Conservation (phyloP, 345 rosid species). For the Microthlaspi erraticum region DNA sequence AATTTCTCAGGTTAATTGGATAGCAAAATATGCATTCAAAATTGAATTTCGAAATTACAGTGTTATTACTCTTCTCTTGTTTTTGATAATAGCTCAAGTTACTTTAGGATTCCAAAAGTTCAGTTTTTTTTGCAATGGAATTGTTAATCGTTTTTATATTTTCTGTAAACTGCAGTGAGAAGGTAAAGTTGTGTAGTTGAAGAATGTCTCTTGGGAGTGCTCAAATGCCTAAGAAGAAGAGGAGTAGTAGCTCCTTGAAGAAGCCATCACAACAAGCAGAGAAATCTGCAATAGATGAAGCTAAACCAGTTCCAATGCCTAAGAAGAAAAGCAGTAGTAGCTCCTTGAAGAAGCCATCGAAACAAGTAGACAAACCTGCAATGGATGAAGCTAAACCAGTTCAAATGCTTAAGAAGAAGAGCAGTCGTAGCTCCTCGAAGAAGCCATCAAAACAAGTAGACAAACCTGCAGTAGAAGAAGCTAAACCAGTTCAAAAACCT, state of each 20-base stretch:
- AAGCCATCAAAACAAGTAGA: conserved; percentile 23
- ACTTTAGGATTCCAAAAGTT: neutral
- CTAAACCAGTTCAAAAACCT: conserved; percentile 33
- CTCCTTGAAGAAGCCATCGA: conserved; percentile 1
- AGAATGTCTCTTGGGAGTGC: conserved; percentile 8
- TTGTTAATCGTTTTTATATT: neutral
- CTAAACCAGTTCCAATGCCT: conserved; percentile 31
- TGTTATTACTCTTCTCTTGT: neutral
- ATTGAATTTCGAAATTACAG: neutral
- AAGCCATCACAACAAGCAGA: conserved; percentile 6
- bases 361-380: conserved; percentile 1
- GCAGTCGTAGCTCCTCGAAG: conserved; percentile 32
- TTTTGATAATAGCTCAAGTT: neutral
- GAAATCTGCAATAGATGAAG: neutral
- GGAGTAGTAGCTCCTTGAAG: neutral
- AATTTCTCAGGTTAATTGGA: neutral
- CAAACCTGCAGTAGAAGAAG: conserved; percentile 19
- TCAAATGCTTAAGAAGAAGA: conserved; percentile 46
- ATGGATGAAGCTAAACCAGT: conserved; percentile 21
- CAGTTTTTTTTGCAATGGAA: neutral
- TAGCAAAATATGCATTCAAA: neutral
- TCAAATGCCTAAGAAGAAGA: conserved; percentile 46
- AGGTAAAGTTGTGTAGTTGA: conserved; percentile 17
- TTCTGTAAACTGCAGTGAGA: neutral
- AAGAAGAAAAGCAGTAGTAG: conserved; percentile 6